phyloP scores from a whole-genome alignment of 1,284 basidiomycete species.

The Trichosporon ovoides region DNA sequence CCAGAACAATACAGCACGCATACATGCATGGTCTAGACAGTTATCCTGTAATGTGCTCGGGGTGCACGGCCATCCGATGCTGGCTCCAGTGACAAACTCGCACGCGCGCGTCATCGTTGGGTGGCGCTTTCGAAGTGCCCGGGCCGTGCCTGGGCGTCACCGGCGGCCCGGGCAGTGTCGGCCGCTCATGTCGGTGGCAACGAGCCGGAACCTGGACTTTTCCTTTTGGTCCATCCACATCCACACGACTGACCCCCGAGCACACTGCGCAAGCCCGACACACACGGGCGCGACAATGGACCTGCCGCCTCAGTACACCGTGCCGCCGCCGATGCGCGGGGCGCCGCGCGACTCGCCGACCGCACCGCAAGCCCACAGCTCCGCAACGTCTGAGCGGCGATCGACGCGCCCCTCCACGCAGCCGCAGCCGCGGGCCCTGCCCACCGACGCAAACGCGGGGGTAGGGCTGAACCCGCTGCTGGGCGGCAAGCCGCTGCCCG shows the following conservation, averaged over 20 bases:
- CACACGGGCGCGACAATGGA: background rate
- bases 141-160: slow-evolving; percentile 1
- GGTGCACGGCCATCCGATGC: too few relatives aligned
- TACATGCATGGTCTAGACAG: too few relatives aligned
- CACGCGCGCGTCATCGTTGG: background rate
- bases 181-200: background rate
- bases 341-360: background rate
- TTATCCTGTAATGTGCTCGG: too few relatives aligned
- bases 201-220: background rate
- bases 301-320: background rate
- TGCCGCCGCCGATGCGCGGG: background rate
- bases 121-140: background rate
- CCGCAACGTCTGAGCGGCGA: background rate
- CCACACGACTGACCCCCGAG: background rate
- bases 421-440: background rate
- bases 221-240: background rate
- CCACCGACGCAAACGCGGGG: background rate
- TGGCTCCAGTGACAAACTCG: background rate
- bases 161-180: background rate
- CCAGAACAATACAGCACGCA: too few relatives aligned
- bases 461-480: background rate
- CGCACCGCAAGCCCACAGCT: background rate
- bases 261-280: too few relatives aligned
- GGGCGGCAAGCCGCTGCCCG: background rate
- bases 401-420: background rate